A percentile compares a stretch with the other conserved stretches of the same genome.
phyloP scores from a whole-genome alignment of 1,139 yeast genomes.

The Sugiyamaella xylanicola region DNA sequence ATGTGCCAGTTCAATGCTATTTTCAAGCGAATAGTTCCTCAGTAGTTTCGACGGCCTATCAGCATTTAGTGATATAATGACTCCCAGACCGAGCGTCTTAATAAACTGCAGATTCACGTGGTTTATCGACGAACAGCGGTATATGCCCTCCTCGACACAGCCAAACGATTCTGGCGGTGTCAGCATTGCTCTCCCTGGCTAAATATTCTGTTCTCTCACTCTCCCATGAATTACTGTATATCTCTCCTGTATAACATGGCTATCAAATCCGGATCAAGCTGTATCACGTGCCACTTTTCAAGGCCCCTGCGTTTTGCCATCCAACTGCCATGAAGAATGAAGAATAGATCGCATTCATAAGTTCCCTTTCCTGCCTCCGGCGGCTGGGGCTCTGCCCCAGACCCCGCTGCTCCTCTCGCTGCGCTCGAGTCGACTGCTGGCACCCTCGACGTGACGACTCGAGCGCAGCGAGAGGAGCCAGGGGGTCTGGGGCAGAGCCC shows the following conservation, averaged over 20 bases:
- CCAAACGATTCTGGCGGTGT: conserved; percentile 66
- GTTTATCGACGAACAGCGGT: conserved; percentile 57
- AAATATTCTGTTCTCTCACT: no score
- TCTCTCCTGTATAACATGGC: no score
- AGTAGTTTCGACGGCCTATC: conserved; percentile 60
- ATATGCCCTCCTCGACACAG: conserved; percentile 59
- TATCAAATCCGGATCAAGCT: no score
- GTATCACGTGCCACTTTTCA: no score
- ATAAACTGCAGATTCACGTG: conserved; percentile 80
- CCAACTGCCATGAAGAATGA: no score
- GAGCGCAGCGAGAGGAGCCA: no score
- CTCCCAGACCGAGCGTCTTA: conserved; percentile 67
- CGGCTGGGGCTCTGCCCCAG: not conserved
- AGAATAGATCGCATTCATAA: no score
- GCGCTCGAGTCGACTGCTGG: not conserved
- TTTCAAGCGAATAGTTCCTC: conserved; percentile 48
- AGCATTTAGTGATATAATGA: conserved; percentile 63
- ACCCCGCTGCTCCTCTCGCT: not conserved
- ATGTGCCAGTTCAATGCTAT: conserved; percentile 41
- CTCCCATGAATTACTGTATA: no score
- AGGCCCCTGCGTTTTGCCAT: no score
- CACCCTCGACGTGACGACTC: no score
- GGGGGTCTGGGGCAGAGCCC: no score
- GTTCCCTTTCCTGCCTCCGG: not conserved
- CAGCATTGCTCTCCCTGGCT: conserved; percentile 49